Base-by-base conservation (phyloP, 352 stramenopile genomes). In the Phytophthora cactorum region DNA sequence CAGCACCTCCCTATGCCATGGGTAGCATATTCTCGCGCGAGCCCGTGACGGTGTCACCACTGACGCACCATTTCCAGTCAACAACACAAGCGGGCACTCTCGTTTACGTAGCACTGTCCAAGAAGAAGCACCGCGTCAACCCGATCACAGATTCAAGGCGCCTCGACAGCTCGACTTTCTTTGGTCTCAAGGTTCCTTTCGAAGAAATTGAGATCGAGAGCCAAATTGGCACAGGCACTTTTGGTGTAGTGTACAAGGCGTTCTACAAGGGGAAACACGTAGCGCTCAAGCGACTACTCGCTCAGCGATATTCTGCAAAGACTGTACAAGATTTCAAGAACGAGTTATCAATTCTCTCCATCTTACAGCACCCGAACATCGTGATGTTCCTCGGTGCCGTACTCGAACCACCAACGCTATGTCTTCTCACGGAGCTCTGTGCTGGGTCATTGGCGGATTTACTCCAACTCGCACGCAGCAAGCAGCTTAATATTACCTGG, bases 371-470 rank as follows among this genome's bases (percentile, higher is more conserved):
- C 58, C 66, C 84, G 7, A 93, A 87, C 59, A 93, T 95, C 46
- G 85, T 95, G 9, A 84, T 91, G 63, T 95, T 95, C 56, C 76
- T 93, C 17, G 86, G 85, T 27, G 82, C 86, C 4, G 84, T 91
- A 10, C 68, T 82, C n/a, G 74, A 86, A 17, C 79, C 85, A 31
- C 85, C 87, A 2, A 91, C 86, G 46, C 77, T 93, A 44, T 93
- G 85, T 63, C 73, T 93, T 25, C 68, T 95, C 41, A 93, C 81
- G 0, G 82, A 93, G 47, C 78, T 91, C 15, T 93, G 84, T 36
- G 82, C 79, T 38, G 82, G 84, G 25, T 93, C 82, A 22, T 69
- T 93, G 29, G 75, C 81, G 8, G 82, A 91, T 31, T 28, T 93
- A 17, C 78, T 93, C 22, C 79, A 79, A n/a, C 77, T 91, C n/a